A percentile compares a stretch with the other conserved stretches of the same genome.
Evolutionary conservation across 805 yeast species (phyloP).

Genomic region (Cyberlindnera japonica): DNA sequence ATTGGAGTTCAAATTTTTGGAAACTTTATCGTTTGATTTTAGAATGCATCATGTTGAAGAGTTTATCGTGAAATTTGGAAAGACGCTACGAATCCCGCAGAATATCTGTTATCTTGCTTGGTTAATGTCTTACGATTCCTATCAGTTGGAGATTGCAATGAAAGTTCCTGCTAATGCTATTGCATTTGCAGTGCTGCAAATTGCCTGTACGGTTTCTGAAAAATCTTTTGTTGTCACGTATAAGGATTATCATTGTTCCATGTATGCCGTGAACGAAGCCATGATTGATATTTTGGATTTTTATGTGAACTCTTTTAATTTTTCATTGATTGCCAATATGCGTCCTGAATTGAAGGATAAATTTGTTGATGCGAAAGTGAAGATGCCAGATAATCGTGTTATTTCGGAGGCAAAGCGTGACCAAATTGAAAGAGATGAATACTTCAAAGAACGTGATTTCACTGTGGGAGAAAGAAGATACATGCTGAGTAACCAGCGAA

Average conservation of each 20-base stretch:
- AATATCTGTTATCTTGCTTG: conserved; percentile 57
- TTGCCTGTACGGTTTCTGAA: conserved; percentile 50
- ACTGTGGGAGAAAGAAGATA: conserved; percentile 48
- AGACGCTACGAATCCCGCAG: conserved; percentile 42
- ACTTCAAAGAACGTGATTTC: conserved; percentile 34
- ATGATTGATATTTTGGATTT: conserved; percentile 56
- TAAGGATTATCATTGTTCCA: conserved; percentile 15
- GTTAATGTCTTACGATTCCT: conserved; percentile 72
- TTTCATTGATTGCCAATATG: conserved; percentile 43
- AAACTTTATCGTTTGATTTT: conserved; percentile 77
- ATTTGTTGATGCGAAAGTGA: conserved; percentile 42
- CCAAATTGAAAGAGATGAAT: conserved; percentile 42
- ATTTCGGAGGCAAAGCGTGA: conserved; percentile 23
- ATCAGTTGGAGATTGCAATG: conserved; percentile 63
- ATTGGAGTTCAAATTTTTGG: conserved; percentile 70
- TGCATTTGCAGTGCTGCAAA: conserved; percentile 62
- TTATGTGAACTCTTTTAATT: conserved; percentile 54
- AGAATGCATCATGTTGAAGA: conserved; percentile 65
- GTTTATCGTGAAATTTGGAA: conserved; percentile 58
- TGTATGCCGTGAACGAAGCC: conserved; percentile 40
- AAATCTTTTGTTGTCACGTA: conserved; percentile 22
- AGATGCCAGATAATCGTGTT: conserved; percentile 36
- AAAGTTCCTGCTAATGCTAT: conserved; percentile 73
- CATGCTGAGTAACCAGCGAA: conserved; percentile 47
- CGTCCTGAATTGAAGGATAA: conserved; percentile 33